Conservation (phyloP, 75 land plant species). For the Pinus taeda region DNA sequence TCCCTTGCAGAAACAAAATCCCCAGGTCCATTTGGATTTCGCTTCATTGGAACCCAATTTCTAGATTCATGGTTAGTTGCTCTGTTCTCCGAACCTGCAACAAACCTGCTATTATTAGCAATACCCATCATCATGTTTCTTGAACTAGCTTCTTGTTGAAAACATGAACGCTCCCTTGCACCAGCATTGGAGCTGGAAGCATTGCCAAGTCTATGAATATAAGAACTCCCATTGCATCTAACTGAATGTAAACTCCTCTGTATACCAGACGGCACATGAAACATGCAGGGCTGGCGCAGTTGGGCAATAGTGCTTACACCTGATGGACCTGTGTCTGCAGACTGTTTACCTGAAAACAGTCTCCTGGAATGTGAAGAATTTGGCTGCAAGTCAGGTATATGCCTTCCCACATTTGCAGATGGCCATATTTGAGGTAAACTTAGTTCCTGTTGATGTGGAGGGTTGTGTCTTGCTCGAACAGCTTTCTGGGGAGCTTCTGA, state of each 20-base stretch:
- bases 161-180: not conserved
- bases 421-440: conserved; percentile 10
- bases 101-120: not conserved
- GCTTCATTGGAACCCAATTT: not conserved
- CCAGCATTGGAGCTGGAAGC: no score
- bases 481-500: no score
- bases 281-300: conserved; percentile 1
- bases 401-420: not conserved
- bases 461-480: not conserved
- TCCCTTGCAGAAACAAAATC: not conserved
- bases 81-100: conserved; percentile 1
- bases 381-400: no score
- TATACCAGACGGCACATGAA: not conserved
- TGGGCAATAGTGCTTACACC: not conserved
- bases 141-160: no score
- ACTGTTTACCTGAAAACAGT: no score
- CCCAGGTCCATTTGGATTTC: conserved; percentile 6
- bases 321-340: conserved; percentile 2
- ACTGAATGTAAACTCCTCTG: conserved; percentile 8
- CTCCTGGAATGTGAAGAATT: no score
- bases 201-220: not conserved
- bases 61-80: conserved; percentile 7
- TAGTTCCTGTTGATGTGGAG: not conserved
- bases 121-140: conserved; percentile 6
- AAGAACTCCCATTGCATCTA: not conserved